Conservation (phyloP, 176 grass and related monocot species). For the Eremochloa ophiuroides region DNA sequence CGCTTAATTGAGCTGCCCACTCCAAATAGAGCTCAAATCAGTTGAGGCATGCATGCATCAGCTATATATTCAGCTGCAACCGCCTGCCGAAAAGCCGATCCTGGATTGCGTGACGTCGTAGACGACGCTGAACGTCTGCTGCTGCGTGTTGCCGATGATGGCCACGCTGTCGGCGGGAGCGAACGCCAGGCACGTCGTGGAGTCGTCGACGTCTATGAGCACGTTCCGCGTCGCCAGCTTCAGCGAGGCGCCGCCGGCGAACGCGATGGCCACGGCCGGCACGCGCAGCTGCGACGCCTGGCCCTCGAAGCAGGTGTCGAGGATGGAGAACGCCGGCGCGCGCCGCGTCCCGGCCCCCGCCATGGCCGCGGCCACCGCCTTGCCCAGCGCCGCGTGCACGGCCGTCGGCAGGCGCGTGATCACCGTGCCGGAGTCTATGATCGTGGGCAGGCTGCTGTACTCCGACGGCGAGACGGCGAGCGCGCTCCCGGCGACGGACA, state of each 20-base stretch:
- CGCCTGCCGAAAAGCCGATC: conserved; percentile 68
- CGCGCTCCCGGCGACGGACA: conserved; percentile 35
- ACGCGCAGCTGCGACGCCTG: conserved; percentile 26
- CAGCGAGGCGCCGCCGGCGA: conserved; percentile 50
- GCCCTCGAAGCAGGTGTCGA: conserved; percentile 81
- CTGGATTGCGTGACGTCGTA: conserved; percentile 60
- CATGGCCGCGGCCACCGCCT: conserved; percentile 50
- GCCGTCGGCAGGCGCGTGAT: conserved; percentile 59
- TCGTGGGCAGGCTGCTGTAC: conserved; percentile 51
- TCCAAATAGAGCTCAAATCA: background rate
- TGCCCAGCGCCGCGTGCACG: conserved; percentile 68
- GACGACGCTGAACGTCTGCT: conserved; percentile 70
- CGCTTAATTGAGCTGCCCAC: background rate
- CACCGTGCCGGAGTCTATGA: conserved; percentile 91
- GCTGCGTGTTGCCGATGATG: conserved; percentile 87
- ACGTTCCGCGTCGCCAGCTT: conserved; percentile 44
- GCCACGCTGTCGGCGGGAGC: conserved; percentile 35
- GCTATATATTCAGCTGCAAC: conserved; percentile 53
- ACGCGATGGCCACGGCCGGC: conserved; percentile 45
- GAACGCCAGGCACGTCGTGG: conserved; percentile 79
- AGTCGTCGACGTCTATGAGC: conserved; percentile 55
- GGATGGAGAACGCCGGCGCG: conserved; percentile 43
- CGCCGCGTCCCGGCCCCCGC: background rate
- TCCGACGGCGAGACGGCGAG: conserved; percentile 39
- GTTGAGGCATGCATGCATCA: background rate